phyloP scores from a whole-genome alignment of 2,329 filamentous ascomycete genomes.

The Colletotrichum sp. region DNA sequence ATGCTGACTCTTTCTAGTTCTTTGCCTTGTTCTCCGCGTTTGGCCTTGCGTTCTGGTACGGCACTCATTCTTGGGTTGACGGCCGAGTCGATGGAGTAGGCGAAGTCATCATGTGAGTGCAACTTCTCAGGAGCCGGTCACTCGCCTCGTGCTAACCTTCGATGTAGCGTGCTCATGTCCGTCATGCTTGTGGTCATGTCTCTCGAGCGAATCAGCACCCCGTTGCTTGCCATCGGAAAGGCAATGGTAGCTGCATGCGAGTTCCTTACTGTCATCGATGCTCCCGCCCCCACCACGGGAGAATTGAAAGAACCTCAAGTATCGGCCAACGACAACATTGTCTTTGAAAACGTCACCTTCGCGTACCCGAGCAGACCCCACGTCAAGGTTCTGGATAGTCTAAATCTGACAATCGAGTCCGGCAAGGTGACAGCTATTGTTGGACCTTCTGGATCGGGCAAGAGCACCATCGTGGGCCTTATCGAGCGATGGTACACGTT shows the following conservation, averaged over 20 bases:
- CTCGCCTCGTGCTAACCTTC: background rate
- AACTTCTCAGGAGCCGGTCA: background rate
- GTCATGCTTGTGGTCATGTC: conserved; percentile 64
- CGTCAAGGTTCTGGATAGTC: conserved; percentile 65
- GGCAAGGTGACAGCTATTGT: conserved; percentile 78
- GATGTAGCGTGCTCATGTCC: conserved; percentile 54
- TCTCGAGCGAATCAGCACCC: conserved; percentile 61
- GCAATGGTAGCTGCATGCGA: conserved; percentile 63
- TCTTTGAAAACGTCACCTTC: conserved; percentile 71
- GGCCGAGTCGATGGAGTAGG: conserved; percentile 54
- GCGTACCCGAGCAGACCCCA: conserved; percentile 73
- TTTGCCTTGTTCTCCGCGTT: conserved; percentile 60
- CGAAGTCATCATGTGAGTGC: conserved; percentile 59
- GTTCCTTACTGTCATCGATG: conserved; percentile 61
- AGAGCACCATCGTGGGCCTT: conserved; percentile 75
- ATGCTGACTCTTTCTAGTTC: conserved; percentile 41
- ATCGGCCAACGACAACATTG: conserved; percentile 42
- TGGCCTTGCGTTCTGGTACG: conserved; percentile 68
- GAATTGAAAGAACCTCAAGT: conserved; percentile 41
- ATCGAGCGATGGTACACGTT: conserved; percentile 76
- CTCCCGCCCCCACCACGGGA: conserved; percentile 42
- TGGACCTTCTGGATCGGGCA: conserved; percentile 74
- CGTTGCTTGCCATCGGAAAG: conserved; percentile 63
- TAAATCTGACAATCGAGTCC: conserved; percentile 63
- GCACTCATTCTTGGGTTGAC: conserved; percentile 54